phyloP scores from a whole-genome alignment of 1,139 yeast species.

The Hemisphaericaspora subhashii region DNA sequence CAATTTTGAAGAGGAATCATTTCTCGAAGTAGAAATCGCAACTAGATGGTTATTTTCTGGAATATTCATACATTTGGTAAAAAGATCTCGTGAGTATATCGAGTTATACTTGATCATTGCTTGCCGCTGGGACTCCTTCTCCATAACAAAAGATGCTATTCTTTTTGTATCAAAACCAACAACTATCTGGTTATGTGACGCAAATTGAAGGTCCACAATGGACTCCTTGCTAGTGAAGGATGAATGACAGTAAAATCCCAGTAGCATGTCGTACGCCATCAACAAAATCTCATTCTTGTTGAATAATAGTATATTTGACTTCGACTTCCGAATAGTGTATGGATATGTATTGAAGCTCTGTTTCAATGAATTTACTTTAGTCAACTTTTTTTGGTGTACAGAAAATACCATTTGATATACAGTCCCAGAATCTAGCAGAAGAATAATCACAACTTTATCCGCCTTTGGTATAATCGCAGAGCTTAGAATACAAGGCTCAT shows the following conservation, averaged over 20 bases:
- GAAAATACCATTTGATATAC: constrained; percentile 3
- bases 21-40: constrained; percentile 1
- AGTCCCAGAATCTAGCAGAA: constrained; percentile 3
- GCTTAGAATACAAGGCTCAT: background rate
- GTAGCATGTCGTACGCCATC: constrained; percentile 5
- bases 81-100: constrained; percentile 8
- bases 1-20: background rate
- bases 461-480: background rate
- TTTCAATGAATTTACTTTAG: background rate
- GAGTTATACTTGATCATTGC: constrained; percentile 3
- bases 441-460: background rate
- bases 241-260: constrained; percentile 6
- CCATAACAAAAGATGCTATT: background rate
- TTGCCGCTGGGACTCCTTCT: background rate
- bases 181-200: background rate
- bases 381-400: background rate
- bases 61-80: constrained; percentile 7
- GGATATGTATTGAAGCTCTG: background rate
- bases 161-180: constrained; percentile 5
- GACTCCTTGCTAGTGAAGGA: background rate
- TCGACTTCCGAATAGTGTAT: constrained; percentile 3
- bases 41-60: constrained; percentile 5
- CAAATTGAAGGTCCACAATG: constrained; percentile 1
- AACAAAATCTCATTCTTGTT: background rate
- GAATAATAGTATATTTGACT: constrained; percentile 2